Evolutionary conservation across 345 rosid species (phyloP), one percentile per base, ranked within the genome.

Genomic region (Populus tremula): DNA sequence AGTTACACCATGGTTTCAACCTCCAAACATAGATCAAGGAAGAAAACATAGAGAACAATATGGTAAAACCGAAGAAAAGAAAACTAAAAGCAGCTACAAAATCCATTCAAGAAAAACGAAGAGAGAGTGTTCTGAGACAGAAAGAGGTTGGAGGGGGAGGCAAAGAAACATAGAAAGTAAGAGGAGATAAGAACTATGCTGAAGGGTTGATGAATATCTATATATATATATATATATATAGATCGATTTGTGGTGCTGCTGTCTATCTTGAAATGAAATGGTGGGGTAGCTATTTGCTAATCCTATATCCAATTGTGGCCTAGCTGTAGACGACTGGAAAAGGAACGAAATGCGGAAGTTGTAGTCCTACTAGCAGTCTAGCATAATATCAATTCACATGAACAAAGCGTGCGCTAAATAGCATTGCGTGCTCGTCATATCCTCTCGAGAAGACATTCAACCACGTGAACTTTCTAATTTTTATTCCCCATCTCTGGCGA

Each of bases 1-100:
- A 88, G 20, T 61, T 70, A 79, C 90, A 88, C 74, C 82, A 83
- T 7, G 74, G 41, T 12, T 69, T 81, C 27, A 69, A 67, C 67
- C 82, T 78, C 49, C 54, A 31, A 9, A 80, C 70, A 65, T 65
- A 76, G 13, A 85, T 17, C 3, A 77, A 63, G 29, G 72, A 8
- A 8, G 71, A 65, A 47, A 79, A 81, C 25, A 76, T 4, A 7
- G 80, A 66, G 47, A 84, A 64, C 5, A 53, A 17, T n/a, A 72
- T 0, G 61, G 83, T 59, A 41, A 87, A 36, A 33, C 45, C 53
- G 47, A 74, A 79, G 75, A 74, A 79, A 18, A 74, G 12, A 47
- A 68, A 74, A 33, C 67, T 38, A 1, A 43, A 29, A 38, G 39
- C 67, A 10, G 77, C 72, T 36, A 17, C 62, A 20, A 35, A 70